Base-by-base conservation (phyloP, 1,284 basidiomycete species). In the Ceratobasidium theobromae region DNA sequence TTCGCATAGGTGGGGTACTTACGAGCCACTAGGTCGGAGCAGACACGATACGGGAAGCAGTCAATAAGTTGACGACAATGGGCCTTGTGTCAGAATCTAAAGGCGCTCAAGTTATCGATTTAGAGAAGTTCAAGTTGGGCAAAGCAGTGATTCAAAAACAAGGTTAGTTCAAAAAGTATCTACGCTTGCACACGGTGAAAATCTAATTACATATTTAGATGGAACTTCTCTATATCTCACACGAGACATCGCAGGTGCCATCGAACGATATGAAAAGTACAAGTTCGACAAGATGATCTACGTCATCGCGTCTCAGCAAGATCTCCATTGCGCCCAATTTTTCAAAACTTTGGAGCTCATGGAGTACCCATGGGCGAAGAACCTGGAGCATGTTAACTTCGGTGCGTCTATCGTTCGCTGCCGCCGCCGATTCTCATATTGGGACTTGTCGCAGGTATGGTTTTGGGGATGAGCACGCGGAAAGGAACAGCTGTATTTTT, bases 201-300 rank as follows among this genome's bases (percentile, higher is more conserved):
- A 28, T 54, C 28, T 25, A 54, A 76, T 68, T 4, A 30, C 33
- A 32, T 67, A 48, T 51, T 52, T 52, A 92, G 96, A 99, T 73
- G 96, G 96, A 25, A 98, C 96, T 4, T 93, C 93, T 0, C 95
- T 98, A 72, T 99, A 99, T 79, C 87, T 99, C 69, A 98, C 95
- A n/a, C 92, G 96, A 69, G 96, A 99, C 78, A 93, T 99, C 69
- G 96, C 89, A 49, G 96, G 89, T 49, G 95, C 95, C 0, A 88
- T 91, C 72, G 91, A 98, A 79, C 91, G 96, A 71, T 94, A 88
- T 79, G 87, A 93, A 71, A 88, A 91, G 75, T 94, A 94, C 82
- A 85, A 90, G 68, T 97, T 98, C 72, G 95, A 99, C 85, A 98
- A 98, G 81, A 96, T 98, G 91, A 91, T 98, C 75, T 96, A 96